Base-by-base conservation (phyloP, 345 rosid species). In the Melaleuca quinquenervia region DNA sequence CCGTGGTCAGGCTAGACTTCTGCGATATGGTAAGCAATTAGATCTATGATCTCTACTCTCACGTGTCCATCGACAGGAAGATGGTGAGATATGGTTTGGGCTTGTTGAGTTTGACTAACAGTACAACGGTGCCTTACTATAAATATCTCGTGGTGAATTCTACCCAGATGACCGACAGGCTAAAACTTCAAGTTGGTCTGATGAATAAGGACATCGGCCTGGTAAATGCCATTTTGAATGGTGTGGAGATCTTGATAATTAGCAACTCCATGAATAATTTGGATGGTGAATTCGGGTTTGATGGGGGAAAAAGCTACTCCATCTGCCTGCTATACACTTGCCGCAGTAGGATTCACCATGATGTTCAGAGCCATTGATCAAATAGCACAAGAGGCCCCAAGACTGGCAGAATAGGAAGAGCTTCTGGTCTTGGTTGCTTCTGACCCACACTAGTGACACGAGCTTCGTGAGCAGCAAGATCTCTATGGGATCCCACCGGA, bases 331-430 rank as follows among this genome's bases (percentile, higher is more conserved):
- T 22, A 51, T 75, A 26, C 80, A 13, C 58, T 84, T 22, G 86
- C 84, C 7, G 52, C 86, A 4, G 84, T 87, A 21, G 84, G 88
- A 49, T 76, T 87, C 50, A 84, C 86, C 21, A 32, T 78, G 88
- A 87, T 80, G 85, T 86, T 52, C 74, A 83, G 85, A 29, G 88
- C 88, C 51, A 83, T 86, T 2, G 88, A 83, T 36, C 85, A 55
- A 24, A 55, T 53, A 85, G 88, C 88, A 86, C 27, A 86, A 86
- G 85, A 86, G 88, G 85, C 83, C 83, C 74, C 53, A 85, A 82
- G 74, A 64, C 85, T 54, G 83, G 50, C n/a, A n/a, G n/a, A n/a
- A n/a, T n/a, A n/a, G n/a, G n/a, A n/a, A n/a, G n/a, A n/a, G n/a
- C n/a, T n/a, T n/a, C n/a, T n/a, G n/a, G n/a, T n/a, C n/a, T n/a